Conservation (phyloP, 768 basidiomycete species). For the Tephrocybe sp. region DNA sequence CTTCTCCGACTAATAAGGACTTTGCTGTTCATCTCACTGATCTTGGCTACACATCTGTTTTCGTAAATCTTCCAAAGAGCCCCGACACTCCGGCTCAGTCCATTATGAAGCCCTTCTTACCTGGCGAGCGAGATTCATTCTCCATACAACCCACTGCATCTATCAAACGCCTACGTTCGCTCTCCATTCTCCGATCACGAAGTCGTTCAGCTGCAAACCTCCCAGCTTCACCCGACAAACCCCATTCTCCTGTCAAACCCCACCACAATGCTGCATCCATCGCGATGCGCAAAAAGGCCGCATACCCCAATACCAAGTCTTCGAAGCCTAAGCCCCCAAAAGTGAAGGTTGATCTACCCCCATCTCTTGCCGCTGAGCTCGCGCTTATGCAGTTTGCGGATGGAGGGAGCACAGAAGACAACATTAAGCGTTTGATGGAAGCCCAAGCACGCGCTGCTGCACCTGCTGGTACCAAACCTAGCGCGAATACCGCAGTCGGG, state of each 20-base stretch:
- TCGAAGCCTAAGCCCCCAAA: conserved; percentile 29
- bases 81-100: conserved; percentile 40
- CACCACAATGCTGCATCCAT: conserved; percentile 29
- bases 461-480: conserved; percentile 17
- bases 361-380: conserved; percentile 63
- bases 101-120: conserved; percentile 22
- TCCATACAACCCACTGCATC: conserved; percentile 21
- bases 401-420: conserved; percentile 56
- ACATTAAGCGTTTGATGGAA: conserved; percentile 53
- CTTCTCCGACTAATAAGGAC: conserved; percentile 45
- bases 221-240: conserved; percentile 21
- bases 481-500: conserved; percentile 31
- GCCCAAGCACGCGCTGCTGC: conserved; percentile 46
- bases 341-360: conserved; percentile 26
- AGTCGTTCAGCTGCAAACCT: conserved; percentile 19
- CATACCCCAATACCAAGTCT: conserved; percentile 42
- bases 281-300: conserved; percentile 49
- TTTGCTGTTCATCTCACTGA: conserved; percentile 53
- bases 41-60: conserved; percentile 65
- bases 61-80: conserved; percentile 55
- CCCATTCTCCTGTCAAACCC: conserved; percentile 11
- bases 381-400: conserved; percentile 68
- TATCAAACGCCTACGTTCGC: conserved; percentile 48
- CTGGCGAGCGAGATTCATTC: conserved; percentile 13
- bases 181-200: conserved; percentile 44